Evolutionary conservation across 805 yeast genomes (phyloP).

Genomic region (Yarrowia sp.): DNA sequence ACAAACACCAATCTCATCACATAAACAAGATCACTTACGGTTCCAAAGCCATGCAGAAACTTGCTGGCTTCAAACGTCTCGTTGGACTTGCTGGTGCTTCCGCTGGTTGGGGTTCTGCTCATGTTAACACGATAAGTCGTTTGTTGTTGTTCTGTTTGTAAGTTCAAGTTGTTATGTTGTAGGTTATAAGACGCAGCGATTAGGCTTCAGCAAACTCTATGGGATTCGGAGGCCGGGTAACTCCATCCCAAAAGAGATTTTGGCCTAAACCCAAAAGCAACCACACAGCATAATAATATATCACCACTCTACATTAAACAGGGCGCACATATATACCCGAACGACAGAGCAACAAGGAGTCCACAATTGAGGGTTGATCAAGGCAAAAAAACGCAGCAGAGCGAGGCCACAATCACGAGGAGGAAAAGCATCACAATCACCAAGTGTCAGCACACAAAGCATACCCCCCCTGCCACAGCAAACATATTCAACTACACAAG

Average conservation of each 20-base stretch:
- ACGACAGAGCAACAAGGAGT: not conserved
- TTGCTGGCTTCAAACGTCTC: constrained; percentile 34
- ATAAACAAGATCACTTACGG: not conserved
- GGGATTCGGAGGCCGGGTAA: constrained; percentile 9
- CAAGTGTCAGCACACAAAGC: not conserved
- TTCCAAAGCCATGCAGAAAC: constrained; percentile 21
- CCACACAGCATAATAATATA: constrained; percentile 24
- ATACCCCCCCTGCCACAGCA: not conserved
- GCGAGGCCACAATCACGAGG: too few species aligned
- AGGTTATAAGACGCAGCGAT: constrained; percentile 17
- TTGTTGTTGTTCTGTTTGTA: not conserved
- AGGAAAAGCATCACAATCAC: too few species aligned
- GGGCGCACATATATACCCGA: constrained; percentile 23
- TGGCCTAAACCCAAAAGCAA: constrained; percentile 27
- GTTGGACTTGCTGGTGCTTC: constrained; percentile 12
- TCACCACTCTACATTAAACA: constrained; percentile 22
- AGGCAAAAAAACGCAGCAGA: too few species aligned
- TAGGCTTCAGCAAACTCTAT: constrained; percentile 19
- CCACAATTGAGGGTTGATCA: too few species aligned
- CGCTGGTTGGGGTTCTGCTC: constrained; percentile 29
- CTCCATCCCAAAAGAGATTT: constrained; percentile 30
- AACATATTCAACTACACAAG: not conserved
- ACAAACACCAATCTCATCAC: not conserved
- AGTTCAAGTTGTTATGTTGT: not conserved
- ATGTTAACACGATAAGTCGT: not conserved